Evolutionary conservation across 2,329 filamentous ascomycete species (phyloP), one percentile per base, ranked within the genome.

Genomic region (Paracorniculantispora psalliotae): DNA sequence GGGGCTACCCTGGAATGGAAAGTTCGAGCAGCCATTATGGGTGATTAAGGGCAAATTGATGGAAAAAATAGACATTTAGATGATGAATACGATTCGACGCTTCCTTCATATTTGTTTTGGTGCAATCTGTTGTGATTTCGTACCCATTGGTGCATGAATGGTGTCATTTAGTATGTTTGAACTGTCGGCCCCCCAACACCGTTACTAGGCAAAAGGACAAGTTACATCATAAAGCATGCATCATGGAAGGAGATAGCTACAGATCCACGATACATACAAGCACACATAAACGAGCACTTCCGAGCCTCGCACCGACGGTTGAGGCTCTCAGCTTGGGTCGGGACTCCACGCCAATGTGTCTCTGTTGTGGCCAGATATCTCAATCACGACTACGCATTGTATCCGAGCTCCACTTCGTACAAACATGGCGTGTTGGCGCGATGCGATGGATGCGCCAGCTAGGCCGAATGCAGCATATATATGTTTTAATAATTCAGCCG

Each of bases 331-430:
- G 19, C 21, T 33, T 4, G 17, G 4, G 23, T 17, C 12, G 26
- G 17, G 13, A 21, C 46, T 49, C 26, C 17, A 30, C 46, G 7
- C 2, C 12, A 28, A 19, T 30, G 25, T 9, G 28, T 26, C 15
- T 49, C 26, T 28, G n/a, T 51, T 52, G 49, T 52, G 49, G 49
- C 49, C 46, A 49, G 46, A 49, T 49, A 30, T 49, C 26, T 21
- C 17, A 49, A 49, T 37, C 33, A 15, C 33, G 21, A 46, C 13
- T 10, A 15, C 7, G 13, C 23, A 46, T 23, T 25, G 43, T 23
- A 46, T 46, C 43, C 43, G 43, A 46, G 43, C 19, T 33, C 46
- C 25, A 28, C 28, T 23, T 17, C 7, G 25, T 9, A 41, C 8
- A 12, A 13, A 28, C 28, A 48, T 17, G 25, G 25, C 13, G 44